Evolutionary conservation across 192 early-diverging fungal species (phyloP), one percentile per base, ranked within the genome.

Genomic region (Fimicolochytrium jonesii): DNA sequence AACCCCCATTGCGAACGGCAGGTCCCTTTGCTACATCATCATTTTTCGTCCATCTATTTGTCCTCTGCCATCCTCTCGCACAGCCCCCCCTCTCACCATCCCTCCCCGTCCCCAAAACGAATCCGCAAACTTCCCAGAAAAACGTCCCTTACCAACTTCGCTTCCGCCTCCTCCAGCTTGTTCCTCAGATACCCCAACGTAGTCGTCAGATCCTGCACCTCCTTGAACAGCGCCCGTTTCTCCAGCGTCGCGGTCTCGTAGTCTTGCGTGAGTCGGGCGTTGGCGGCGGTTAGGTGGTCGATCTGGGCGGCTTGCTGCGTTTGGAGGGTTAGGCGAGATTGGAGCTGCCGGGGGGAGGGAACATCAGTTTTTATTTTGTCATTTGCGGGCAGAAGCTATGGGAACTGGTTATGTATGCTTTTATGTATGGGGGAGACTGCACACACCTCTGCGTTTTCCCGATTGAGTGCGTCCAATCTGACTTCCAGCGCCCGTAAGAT

Each of bases 191-290:
- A 61, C 7, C 34, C 22, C 11, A 61, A 34, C 7, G 59, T 49
- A 22, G 29, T 36, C 32, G 59, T 61, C 31, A 61, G 32, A 39
- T 61, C 59, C n/a, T 48, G 46, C 1, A 61, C 59, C 31, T 61
- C 45, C 46, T 49, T 45, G 18, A 33, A 30, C 11, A 61, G 34
- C 2, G 35, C 59, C 5, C 23, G 17, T 28, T 61, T 61, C 23
- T 61, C 59, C 18, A 9, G 20, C 10, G 18, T 13, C 18, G 28
- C 46, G n/a, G 13, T 30, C 23, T 45, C 20, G 26, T 50, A 34
- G 7, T 36, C 31, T 10, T 4, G 10, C 23, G 46, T 22, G 17
- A 61, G 45, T 36, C 36, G 31, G 20, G 25, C 59, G 47, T 51
- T 61, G 3, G 44, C 37, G 6, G 11, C 26, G 15, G 59, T 61